Conservation (phyloP, 345 rosid species). For the Citrus sinensis region DNA sequence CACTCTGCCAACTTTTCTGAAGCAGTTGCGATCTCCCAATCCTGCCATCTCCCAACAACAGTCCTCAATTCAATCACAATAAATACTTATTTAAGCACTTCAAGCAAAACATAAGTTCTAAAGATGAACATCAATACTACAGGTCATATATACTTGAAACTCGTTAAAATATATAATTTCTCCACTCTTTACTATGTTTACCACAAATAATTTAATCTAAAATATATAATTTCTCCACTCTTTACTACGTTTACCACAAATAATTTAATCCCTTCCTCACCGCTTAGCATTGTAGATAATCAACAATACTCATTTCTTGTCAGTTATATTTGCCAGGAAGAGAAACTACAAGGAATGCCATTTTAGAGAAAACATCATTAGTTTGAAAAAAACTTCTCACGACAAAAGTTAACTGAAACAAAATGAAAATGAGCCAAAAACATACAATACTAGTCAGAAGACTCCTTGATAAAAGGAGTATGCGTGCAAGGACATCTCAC, state of each 20-base stretch:
- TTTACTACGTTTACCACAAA: background rate
- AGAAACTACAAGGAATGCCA: background rate
- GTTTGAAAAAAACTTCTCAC: background rate
- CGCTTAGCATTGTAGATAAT: background rate
- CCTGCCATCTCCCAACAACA: slow-evolving; percentile 40
- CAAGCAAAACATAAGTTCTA: background rate
- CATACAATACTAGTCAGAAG: background rate
- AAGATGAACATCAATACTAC: background rate
- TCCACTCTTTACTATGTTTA: background rate
- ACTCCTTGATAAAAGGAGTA: background rate
- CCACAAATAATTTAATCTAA: background rate
- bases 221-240: background rate
- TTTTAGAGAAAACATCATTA: background rate
- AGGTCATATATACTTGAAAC: background rate
- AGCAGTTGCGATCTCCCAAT: slow-evolving; percentile 84
- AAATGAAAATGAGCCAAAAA: background rate
- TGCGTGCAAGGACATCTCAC: background rate
- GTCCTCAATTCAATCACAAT: background rate
- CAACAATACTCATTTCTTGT: background rate
- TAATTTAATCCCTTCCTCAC: background rate
- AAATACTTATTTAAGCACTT: background rate
- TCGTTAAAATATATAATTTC: background rate
- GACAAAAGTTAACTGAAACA: background rate
- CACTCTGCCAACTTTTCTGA: slow-evolving; percentile 93
- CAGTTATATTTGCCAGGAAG: background rate